Evolutionary conservation across 1,284 basidiomycete species (phyloP).

Genomic region (Moesziomyces sp.): DNA sequence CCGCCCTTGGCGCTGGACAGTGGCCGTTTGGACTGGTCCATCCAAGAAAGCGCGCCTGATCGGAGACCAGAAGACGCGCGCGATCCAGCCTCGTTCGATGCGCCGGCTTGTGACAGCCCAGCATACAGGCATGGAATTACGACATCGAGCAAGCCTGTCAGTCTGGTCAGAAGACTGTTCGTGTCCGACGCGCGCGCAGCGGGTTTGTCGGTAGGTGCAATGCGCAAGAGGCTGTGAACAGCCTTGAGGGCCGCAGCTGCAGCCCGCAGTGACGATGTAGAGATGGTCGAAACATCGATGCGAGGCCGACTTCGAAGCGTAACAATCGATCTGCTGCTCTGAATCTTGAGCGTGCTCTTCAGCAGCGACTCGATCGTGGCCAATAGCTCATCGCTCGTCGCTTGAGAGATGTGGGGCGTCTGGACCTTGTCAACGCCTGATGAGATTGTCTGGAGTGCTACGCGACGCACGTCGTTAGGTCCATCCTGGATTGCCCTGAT

Average conservation of each 20-base stretch:
- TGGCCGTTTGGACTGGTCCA: not conserved
- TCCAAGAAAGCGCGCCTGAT: conserved; percentile 21
- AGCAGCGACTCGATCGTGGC: conserved; percentile 10
- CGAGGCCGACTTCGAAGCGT: not conserved
- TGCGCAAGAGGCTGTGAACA: conserved; percentile 17
- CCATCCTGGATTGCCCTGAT: conserved; percentile 4
- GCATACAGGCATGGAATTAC: conserved; percentile 22
- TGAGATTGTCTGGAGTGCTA: conserved; percentile 8
- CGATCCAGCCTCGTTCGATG: not conserved
- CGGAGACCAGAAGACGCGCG: conserved; percentile 13
- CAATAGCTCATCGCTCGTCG: conserved; percentile 6
- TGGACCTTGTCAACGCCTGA: conserved; percentile 6
- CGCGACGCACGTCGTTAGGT: conserved; percentile 27
- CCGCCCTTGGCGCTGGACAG: not conserved
- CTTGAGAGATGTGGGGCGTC: not conserved
- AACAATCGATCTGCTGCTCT: not conserved
- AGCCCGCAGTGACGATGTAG: conserved; percentile 27
- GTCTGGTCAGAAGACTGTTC: not conserved
- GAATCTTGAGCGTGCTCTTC: conserved; percentile 21
- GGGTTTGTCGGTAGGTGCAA: conserved; percentile 2
- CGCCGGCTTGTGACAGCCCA: not conserved
- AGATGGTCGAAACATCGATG: conserved; percentile 6
- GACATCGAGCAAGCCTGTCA: conserved; percentile 15
- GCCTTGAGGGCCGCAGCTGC: conserved; percentile 38
- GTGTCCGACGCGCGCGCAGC: not conserved